Evolutionary conservation across 352 stramenopile species (phyloP).

Genomic region (Pythium oligandrum): DNA sequence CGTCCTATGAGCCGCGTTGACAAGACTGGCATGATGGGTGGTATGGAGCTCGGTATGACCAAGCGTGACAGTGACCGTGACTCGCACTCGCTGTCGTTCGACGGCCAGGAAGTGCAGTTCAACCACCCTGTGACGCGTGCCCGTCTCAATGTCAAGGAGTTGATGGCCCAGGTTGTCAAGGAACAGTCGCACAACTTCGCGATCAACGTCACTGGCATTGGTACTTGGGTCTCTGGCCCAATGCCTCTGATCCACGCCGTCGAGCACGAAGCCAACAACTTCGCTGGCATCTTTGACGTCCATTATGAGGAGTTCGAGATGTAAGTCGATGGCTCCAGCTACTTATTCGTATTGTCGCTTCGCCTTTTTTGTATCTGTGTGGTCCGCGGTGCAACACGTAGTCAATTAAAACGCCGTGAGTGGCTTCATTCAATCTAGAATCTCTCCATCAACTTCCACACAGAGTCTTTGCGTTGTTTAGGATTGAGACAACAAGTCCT

Average conservation of each 20-base stretch:
- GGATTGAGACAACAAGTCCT: too few relatives aligned
- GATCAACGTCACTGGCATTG: conserved; percentile 75
- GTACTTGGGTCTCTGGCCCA: conserved; percentile 79
- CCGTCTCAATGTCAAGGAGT: conserved; percentile 70
- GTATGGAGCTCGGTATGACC: conserved; percentile 25
- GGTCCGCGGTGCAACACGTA: too few relatives aligned
- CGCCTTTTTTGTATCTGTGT: too few relatives aligned
- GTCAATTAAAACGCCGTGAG: too few relatives aligned
- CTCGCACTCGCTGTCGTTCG: conserved; percentile 75
- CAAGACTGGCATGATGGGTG: conserved; percentile 59
- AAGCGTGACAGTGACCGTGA: conserved; percentile 36
- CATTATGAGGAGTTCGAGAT: conserved; percentile 89
- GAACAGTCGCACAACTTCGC: conserved; percentile 83
- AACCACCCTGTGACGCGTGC: conserved; percentile 63
- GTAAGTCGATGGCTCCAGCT: conserved; percentile 34
- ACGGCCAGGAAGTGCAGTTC: conserved; percentile 74
- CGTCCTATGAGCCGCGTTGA: conserved; percentile 72
- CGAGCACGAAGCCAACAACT: conserved; percentile 66
- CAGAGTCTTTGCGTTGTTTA: too few relatives aligned
- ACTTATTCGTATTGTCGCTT: neutral
- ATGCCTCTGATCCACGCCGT: conserved; percentile 77
- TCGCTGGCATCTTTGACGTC: conserved; percentile 84
- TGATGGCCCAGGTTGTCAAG: conserved; percentile 77
- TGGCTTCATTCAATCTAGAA: too few relatives aligned
- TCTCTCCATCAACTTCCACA: too few relatives aligned